A percentile compares a stretch with the other conserved stretches of the same genome.
Conservation (phyloP, 192 early-diverging fungal genomes). For the Coemansia pectinata region DNA sequence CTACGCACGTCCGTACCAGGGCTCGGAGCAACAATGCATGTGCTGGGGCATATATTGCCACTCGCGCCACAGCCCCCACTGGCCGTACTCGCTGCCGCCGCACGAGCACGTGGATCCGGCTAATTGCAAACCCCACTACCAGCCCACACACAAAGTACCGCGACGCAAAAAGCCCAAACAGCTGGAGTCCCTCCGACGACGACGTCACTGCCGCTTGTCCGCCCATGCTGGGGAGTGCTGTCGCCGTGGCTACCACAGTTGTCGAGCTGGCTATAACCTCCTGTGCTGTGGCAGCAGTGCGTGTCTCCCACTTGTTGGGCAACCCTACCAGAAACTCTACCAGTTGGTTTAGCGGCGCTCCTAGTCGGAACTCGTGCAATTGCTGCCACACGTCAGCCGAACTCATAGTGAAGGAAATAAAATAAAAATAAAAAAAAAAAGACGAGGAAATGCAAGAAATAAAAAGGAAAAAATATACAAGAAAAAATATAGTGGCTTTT, state of each 20-base stretch:
- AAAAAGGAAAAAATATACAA: background rate
- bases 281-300: background rate
- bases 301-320: slow-evolving; percentile 15
- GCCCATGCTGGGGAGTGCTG: background rate
- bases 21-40: slow-evolving; percentile 28
- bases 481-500: background rate
- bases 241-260: background rate
- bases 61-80: slow-evolving; percentile 19
- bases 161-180: slow-evolving; percentile 49
- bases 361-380: slow-evolving; percentile 32
- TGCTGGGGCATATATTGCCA: slow-evolving; percentile 36
- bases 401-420: background rate
- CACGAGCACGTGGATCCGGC: slow-evolving; percentile 51
- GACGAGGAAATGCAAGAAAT: background rate
- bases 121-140: slow-evolving; percentile 41
- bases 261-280: background rate
- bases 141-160: slow-evolving; percentile 46
- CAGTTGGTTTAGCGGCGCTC: slow-evolving; percentile 18
- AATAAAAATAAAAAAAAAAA: too few species aligned
- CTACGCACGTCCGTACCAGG: slow-evolving; percentile 9
- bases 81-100: slow-evolving; percentile 46
- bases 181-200: slow-evolving; percentile 22
- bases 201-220: background rate
- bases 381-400: slow-evolving; percentile 51
- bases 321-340: slow-evolving; percentile 21